phyloP scores from a whole-genome alignment of 306 rosid species.

The Urtica urens region DNA sequence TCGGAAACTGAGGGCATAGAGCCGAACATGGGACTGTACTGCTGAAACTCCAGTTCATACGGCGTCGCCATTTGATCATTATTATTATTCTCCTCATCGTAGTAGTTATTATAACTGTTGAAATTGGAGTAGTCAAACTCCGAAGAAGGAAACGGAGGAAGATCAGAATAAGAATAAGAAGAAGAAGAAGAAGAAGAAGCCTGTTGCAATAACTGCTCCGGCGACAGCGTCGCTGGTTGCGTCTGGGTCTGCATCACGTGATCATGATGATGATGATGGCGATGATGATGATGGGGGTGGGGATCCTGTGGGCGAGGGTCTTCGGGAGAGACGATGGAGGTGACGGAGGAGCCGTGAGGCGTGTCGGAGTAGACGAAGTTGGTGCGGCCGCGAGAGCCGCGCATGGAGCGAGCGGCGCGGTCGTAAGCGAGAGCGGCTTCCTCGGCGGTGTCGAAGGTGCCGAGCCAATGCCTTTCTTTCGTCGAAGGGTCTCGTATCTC shows the following conservation, averaged over 20 bases:
- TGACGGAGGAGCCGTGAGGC: slow-evolving; percentile 39
- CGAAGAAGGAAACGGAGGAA: slow-evolving; percentile 7
- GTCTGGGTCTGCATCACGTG: too few relatives aligned
- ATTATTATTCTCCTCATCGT: too few relatives aligned
- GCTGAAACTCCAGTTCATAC: neutral
- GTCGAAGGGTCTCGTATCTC: slow-evolving; percentile 50
- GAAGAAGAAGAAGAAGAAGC: neutral
- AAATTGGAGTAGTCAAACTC: neutral
- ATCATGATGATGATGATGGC: neutral
- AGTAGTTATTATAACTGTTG: neutral
- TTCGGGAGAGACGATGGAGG: slow-evolving; percentile 40
- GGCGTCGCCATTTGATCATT: neutral
- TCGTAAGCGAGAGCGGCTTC: slow-evolving; percentile 51
- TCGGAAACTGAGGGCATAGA: slow-evolving; percentile 4
- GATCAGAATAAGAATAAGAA: too few relatives aligned
- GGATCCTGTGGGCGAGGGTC: slow-evolving; percentile 1
- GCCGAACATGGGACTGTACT: slow-evolving; percentile 6
- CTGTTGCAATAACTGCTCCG: neutral
- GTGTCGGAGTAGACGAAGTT: slow-evolving; percentile 48
- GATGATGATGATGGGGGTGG: neutral
- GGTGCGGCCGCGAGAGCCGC: slow-evolving; percentile 45
- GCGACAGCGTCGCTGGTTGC: neutral
- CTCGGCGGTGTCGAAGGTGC: slow-evolving; percentile 51
- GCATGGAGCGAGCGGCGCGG: slow-evolving; percentile 49
- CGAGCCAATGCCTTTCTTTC: slow-evolving; percentile 48